Conservation (phyloP, 108 stramenopile species). For the Seminavis robusta region DNA sequence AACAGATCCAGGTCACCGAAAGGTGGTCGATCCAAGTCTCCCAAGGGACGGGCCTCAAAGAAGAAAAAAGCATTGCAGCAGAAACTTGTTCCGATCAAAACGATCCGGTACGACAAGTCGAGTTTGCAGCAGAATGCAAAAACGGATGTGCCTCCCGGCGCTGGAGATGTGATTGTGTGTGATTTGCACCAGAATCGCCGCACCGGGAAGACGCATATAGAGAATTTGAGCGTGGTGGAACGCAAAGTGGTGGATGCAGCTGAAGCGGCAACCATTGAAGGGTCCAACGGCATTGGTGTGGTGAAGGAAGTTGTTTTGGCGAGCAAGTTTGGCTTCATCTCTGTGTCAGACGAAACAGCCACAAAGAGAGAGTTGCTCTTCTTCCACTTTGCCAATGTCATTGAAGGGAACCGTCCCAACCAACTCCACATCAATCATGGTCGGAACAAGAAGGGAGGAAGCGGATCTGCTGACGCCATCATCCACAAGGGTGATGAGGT, state of each 20-base stretch:
- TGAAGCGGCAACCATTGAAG: background rate
- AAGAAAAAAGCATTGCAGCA: slow-evolving; percentile 18
- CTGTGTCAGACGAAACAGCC: slow-evolving; percentile 61
- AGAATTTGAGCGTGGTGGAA: slow-evolving; percentile 57
- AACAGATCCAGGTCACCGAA: background rate
- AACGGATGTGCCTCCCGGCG: slow-evolving; percentile 38
- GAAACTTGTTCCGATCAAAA: slow-evolving; percentile 26
- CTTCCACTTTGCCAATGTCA: slow-evolving; percentile 43
- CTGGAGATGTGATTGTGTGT: slow-evolving; percentile 56
- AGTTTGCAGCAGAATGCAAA: slow-evolving; percentile 39
- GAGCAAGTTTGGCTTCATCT: slow-evolving; percentile 77
- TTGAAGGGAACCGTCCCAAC: slow-evolving; percentile 17
- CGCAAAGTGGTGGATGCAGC: slow-evolving; percentile 18
- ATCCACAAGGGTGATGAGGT: slow-evolving; percentile 70
- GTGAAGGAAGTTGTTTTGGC: slow-evolving; percentile 63
- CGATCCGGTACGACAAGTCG: slow-evolving; percentile 48
- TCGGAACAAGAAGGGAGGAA: too few relatives aligned
- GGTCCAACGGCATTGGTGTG: slow-evolving; percentile 40
- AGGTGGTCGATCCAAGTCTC: too few relatives aligned
- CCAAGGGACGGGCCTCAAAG: too few relatives aligned
- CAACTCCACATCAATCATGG: too few relatives aligned
- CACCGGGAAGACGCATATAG: slow-evolving; percentile 31
- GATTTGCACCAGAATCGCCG: slow-evolving; percentile 57
- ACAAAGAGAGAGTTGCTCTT: slow-evolving; percentile 58
- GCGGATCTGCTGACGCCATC: slow-evolving; percentile 1